A percentile compares a stretch with the other conserved stretches of the same genome.
Evolutionary conservation across 305 asterid species (phyloP).

Genomic region (Fraxinus ornus): DNA sequence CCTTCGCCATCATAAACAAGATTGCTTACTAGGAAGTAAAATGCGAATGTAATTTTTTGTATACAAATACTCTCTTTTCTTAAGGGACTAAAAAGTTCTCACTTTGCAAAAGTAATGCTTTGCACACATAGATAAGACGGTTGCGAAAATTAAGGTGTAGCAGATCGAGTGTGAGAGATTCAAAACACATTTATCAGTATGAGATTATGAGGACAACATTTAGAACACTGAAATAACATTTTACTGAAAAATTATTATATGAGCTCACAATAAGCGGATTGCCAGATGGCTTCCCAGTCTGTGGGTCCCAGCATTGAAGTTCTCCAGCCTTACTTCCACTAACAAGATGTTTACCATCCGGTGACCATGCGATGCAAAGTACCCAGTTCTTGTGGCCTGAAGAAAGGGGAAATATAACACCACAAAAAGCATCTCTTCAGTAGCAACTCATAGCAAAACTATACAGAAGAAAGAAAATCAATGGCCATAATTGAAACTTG

Average conservation of each 20-base stretch:
- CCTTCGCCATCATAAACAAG: not conserved
- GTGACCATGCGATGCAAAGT: conserved; percentile 95
- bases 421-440: conserved; percentile 10
- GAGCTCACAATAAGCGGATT: conserved; percentile 69
- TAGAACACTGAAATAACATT: not conserved
- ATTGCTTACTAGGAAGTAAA: not conserved
- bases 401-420: not conserved
- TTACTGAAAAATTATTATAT: not conserved
- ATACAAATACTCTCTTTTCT: not conserved
- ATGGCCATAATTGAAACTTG: not conserved
- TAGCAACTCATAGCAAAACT: conserved; percentile 5
- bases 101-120: not conserved
- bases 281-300: conserved; percentile 71
- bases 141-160: not conserved
- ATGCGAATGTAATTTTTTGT: not conserved
- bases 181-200: not conserved
- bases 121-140: not conserved
- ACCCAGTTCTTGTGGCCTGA: conserved; percentile 96
- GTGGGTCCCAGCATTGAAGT: conserved; percentile 85
- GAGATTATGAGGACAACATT: conserved; percentile 5
- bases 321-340: conserved; percentile 97
- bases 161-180: not conserved
- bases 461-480: not conserved
- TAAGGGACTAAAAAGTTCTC: not conserved
- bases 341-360: conserved; percentile 84